Base-by-base conservation (phyloP, 768 basidiomycete species). In the Amanita brunnescens region DNA sequence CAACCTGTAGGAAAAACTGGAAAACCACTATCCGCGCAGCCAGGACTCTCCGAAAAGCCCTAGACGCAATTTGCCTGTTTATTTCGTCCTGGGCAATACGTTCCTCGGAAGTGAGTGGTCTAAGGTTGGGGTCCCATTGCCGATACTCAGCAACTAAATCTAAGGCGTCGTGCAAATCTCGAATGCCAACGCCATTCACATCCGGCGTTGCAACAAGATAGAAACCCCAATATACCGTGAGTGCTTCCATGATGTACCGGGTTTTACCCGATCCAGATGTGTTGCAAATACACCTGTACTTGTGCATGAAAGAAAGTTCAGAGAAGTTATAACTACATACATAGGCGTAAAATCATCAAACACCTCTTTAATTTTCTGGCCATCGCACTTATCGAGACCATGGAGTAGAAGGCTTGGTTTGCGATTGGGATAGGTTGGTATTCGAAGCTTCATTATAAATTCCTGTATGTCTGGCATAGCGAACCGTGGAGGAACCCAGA, bases 251-350 rank as follows among this genome's bases (percentile, higher is more conserved):
- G 3, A 58, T 49, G 45, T 34, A 44, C 51, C 52, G 57, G 2
- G 57, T 56, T 56, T 58, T 58, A 12, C 57, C 57, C 29, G 55
- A 58, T 16, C 57, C 55, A 18, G 52, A 58, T 21, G 52, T 56
- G 42, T 58, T 58, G 52, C 55, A 55, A 41, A 58, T 46, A 33
- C 32, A 54, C 38, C 57, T 58, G 51, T 18, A 57, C 8, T 21
- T 45, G 41, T 21, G 12, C 23, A 24, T 52, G 54, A 48, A 43
- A 52, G 44, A 30, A 34, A 45, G 42, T 30, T 32, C 43, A 30
- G 18, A 45, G 26, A 53, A 47, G 47, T 44, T 21, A 55, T 47
- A 54, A 58, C 18, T 34, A 51, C 54, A 21, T 53, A 58, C 51
- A 51, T 12, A 33, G 40, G 47, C 41, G 30, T 30, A 39, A 30